Conservation (phyloP, 306 rosid genomes). For the Arachis hypogaea region DNA sequence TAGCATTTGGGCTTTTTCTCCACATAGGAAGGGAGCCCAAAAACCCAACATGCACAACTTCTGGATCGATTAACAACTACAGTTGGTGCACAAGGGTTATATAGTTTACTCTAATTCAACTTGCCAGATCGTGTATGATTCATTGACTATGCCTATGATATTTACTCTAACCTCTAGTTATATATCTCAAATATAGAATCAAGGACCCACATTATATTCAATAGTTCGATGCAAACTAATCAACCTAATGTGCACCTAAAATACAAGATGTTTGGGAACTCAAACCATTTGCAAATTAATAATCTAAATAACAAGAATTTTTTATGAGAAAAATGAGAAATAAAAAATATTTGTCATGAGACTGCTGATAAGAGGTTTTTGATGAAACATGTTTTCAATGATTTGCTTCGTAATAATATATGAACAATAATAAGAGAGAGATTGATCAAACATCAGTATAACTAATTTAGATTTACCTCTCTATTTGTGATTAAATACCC, state of each 20-base stretch:
- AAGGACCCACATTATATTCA: too few species aligned
- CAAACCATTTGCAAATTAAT: conserved; percentile 25
- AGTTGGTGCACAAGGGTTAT: conserved; percentile 17
- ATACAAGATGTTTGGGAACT: conserved; percentile 3
- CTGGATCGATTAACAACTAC: conserved; percentile 23
- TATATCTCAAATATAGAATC: conserved; percentile 14
- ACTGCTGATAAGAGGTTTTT: conserved; percentile 22
- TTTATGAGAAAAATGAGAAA: conserved; percentile 29
- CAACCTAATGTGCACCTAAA: conserved; percentile 12
- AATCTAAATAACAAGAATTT: conserved; percentile 22
- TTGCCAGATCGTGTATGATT: conserved; percentile 7
- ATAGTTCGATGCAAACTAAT: conserved; percentile 27
- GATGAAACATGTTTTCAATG: conserved; percentile 22
- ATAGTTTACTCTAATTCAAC: conserved; percentile 25
- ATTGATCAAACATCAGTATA: conserved; percentile 20
- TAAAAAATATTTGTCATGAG: conserved; percentile 27
- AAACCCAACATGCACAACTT: neutral
- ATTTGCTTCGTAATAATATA: conserved; percentile 16
- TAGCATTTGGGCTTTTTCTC: too few species aligned
- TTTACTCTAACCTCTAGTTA: conserved; percentile 9
- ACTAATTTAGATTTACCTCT: conserved; percentile 64
- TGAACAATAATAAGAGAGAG: conserved; percentile 18
- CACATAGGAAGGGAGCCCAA: too few species aligned
- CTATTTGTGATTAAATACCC: conserved; percentile 93
- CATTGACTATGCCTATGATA: conserved; percentile 24